Evolutionary conservation across 2,329 filamentous ascomycete species (phyloP).

Genomic region (Nothophaeocryptopus gaeumannii): DNA sequence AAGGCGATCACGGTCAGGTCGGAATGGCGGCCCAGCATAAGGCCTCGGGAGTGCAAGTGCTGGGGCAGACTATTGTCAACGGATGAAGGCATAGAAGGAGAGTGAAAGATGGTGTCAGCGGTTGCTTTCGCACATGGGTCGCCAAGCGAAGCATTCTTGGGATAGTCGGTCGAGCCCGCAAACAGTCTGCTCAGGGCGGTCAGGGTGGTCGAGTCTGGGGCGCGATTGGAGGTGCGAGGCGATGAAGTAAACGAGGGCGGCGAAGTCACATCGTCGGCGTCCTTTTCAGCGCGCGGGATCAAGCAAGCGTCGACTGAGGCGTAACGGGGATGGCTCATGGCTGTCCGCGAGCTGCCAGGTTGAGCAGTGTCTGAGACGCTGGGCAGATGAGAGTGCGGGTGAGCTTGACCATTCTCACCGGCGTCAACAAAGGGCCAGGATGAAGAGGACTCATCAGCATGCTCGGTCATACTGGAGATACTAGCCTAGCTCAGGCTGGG

Average conservation of each 20-base stretch:
- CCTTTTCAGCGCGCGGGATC: constrained; percentile 47
- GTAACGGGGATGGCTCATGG: too few relatives aligned
- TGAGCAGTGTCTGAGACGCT: too few relatives aligned
- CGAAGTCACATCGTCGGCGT: constrained; percentile 48
- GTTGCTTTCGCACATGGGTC: constrained; percentile 17
- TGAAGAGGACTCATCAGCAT: too few relatives aligned
- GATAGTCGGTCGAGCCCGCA: constrained; percentile 39
- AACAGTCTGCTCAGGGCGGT: constrained; percentile 47
- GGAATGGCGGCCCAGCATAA: constrained; percentile 52
- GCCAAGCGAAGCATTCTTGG: constrained; percentile 43
- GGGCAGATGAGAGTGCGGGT: too few relatives aligned
- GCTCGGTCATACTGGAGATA: too few relatives aligned
- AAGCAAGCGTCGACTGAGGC: constrained; percentile 9
- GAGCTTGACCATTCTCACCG: too few relatives aligned
- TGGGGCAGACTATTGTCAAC: constrained; percentile 38
- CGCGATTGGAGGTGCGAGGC: constrained; percentile 28
- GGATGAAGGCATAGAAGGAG: too few relatives aligned
- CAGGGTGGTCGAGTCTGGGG: constrained; percentile 40
- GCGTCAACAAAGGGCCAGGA: too few relatives aligned
- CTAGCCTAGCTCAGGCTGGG: too few relatives aligned
- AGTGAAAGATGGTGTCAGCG: too few relatives aligned
- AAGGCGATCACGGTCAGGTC: constrained; percentile 56
- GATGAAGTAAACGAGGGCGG: constrained; percentile 32
- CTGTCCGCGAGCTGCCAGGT: too few relatives aligned
- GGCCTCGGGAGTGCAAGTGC: constrained; percentile 53